These are phyloP conservation scores for Epicoccum sorghinum DNA, from an alignment of 2,329 filamentous ascomycete genomes.

Conservation along the genomic window DNA sequence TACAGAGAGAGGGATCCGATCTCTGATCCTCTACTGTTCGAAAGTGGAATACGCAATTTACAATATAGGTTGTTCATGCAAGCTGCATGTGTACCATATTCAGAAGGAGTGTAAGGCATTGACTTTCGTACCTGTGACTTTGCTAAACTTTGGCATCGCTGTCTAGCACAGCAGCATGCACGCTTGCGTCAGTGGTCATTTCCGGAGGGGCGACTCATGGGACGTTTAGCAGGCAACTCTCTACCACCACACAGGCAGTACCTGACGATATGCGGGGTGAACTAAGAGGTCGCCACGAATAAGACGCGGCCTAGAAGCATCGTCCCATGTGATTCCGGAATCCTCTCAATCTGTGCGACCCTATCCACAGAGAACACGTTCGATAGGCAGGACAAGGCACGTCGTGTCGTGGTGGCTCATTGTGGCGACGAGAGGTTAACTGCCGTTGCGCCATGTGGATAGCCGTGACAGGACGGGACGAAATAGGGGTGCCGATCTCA, in stretches of 20 bases:
- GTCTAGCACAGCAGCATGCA: background rate
- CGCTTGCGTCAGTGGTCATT: slow-evolving; percentile 36
- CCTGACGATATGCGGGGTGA: slow-evolving; percentile 3
- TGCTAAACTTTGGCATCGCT: slow-evolving; percentile 4
- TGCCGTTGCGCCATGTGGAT: slow-evolving; percentile 33
- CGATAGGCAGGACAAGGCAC: background rate
- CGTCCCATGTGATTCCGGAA: slow-evolving; percentile 11
- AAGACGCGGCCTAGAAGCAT: slow-evolving; percentile 4
- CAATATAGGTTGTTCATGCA: background rate
- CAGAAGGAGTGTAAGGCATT: background rate
- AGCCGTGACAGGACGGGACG: slow-evolving; percentile 17
- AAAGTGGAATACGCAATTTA: background rate
- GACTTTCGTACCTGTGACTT: slow-evolving; percentile 15
- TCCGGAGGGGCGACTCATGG: slow-evolving; percentile 17
- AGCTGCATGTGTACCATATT: background rate
- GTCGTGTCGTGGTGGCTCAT: background rate
- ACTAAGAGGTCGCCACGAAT: background rate
- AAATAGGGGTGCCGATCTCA: slow-evolving; percentile 29
- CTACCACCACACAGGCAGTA: background rate
- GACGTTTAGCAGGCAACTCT: background rate
- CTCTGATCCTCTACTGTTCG: background rate
- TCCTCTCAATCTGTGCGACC: background rate
- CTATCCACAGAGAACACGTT: background rate
- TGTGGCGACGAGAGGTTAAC: slow-evolving; percentile 29
- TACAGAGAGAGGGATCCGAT: background rate